These are phyloP conservation scores for Ganoderma lucidum DNA, from an alignment of 1,284 basidiomycete genomes.

Conservation along the genomic window DNA sequence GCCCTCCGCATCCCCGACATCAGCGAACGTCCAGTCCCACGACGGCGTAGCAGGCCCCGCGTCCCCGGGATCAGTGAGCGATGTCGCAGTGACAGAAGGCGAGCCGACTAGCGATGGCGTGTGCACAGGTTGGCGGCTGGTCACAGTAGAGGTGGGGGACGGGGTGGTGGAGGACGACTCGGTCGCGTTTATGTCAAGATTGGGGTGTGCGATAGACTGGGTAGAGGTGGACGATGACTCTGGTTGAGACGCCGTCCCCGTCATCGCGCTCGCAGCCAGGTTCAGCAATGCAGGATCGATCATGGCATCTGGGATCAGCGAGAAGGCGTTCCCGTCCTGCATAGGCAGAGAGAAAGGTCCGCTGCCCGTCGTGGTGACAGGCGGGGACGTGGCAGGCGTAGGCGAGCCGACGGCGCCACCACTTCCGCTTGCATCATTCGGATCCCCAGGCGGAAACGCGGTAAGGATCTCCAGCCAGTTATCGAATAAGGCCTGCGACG, in stretches of 20 bases:
- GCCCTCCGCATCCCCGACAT: slow-evolving; percentile 13
- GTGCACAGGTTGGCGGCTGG: slow-evolving; percentile 6
- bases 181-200: not conserved
- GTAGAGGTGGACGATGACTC: not conserved
- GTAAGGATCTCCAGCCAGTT: slow-evolving; percentile 35
- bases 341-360: not conserved
- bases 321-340: not conserved
- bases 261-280: slow-evolving; percentile 29
- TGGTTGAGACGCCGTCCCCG: not conserved
- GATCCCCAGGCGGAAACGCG: slow-evolving; percentile 36
- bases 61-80: slow-evolving; percentile 44
- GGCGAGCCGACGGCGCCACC: slow-evolving; percentile 18
- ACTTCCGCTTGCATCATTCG: slow-evolving; percentile 24
- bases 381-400: slow-evolving; percentile 24
- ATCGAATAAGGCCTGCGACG: slow-evolving; percentile 31
- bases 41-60: slow-evolving; percentile 25
- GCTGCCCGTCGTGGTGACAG: not conserved
- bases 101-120: slow-evolving; percentile 44
- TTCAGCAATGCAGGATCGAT: slow-evolving; percentile 50
- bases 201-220: not conserved
- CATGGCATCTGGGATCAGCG: slow-evolving; percentile 35
- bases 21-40: slow-evolving; percentile 29
- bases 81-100: slow-evolving; percentile 46
- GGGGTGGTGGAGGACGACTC: not conserved
- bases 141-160: not conserved